Conservation (phyloP, 768 basidiomycete species). For the Leucocoprinus birnbaumii region DNA sequence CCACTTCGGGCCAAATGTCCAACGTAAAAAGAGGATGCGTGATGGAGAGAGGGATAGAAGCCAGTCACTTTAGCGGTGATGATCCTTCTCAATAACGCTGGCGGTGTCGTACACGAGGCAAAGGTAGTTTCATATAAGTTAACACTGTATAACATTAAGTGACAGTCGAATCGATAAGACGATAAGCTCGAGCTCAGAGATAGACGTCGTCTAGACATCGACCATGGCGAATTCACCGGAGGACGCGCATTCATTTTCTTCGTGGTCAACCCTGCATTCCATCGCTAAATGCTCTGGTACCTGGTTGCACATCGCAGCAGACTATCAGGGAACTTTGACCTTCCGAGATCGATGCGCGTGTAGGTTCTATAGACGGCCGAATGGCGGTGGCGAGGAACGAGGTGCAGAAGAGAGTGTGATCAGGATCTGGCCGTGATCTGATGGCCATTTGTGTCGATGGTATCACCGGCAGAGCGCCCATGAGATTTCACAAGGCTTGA, state of each 20-base stretch:
- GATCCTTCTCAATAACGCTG: constrained; percentile 1
- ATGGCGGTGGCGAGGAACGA: constrained; percentile 8
- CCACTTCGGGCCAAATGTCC: constrained; percentile 14
- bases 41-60: constrained; percentile 12
- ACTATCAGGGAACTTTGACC: constrained; percentile 3
- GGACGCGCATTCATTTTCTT: neutral
- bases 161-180: neutral
- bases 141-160: neutral
- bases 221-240: neutral
- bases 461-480: constrained; percentile 5
- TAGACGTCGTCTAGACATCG: too few relatives aligned
- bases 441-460: neutral
- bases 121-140: neutral
- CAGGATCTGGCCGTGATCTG: constrained; percentile 10
- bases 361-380: constrained; percentile 7
- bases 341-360: constrained; percentile 11
- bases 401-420: constrained; percentile 1
- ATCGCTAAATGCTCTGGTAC: neutral
- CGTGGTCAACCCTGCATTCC: neutral
- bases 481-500: constrained; percentile 5
- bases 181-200: too few relatives aligned
- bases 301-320: constrained; percentile 5
- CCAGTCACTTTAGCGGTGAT: constrained; percentile 15
- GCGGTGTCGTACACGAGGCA: neutral
- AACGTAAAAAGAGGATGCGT: constrained; percentile 7